phyloP scores from a whole-genome alignment of 768 basidiomycete species.

The Boletus sp. region DNA sequence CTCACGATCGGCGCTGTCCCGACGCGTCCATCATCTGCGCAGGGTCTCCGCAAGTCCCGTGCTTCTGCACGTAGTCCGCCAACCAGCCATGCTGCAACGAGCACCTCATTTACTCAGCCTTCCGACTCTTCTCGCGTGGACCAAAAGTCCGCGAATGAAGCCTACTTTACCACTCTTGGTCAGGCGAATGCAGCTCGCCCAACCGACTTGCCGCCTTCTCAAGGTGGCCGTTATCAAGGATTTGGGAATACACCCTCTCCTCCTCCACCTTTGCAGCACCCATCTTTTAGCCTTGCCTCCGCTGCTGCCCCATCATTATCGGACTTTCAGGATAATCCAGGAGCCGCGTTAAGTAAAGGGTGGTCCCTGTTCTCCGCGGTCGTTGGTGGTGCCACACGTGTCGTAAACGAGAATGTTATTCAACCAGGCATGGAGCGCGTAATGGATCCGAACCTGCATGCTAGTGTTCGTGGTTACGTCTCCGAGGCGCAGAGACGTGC shows the following conservation, averaged over 20 bases:
- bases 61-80: constrained; percentile 57
- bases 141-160: constrained; percentile 81
- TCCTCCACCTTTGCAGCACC: constrained; percentile 50
- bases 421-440: constrained; percentile 86
- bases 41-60: constrained; percentile 86
- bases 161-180: constrained; percentile 83
- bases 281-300: constrained; percentile 73
- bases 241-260: constrained; percentile 86
- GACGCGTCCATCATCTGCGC: constrained; percentile 67
- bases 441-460: constrained; percentile 76
- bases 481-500: constrained; percentile 66
- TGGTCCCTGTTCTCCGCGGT: constrained; percentile 95
- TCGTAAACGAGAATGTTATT: constrained; percentile 82
- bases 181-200: constrained; percentile 77
- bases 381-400: constrained; percentile 74
- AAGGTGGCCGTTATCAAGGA: constrained; percentile 91
- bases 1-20: constrained; percentile 40
- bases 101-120: constrained; percentile 48
- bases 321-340: constrained; percentile 86
- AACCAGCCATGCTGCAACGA: constrained; percentile 54
- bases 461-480: constrained; percentile 71
- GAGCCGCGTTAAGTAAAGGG: constrained; percentile 84
- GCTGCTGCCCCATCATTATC: constrained; percentile 72
- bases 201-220: constrained; percentile 81
- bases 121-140: constrained; percentile 42